These are phyloP conservation scores for Cryptosporidium meleagridis DNA, from an alignment of 169 alveolate species.

Conservation along the genomic window DNA sequence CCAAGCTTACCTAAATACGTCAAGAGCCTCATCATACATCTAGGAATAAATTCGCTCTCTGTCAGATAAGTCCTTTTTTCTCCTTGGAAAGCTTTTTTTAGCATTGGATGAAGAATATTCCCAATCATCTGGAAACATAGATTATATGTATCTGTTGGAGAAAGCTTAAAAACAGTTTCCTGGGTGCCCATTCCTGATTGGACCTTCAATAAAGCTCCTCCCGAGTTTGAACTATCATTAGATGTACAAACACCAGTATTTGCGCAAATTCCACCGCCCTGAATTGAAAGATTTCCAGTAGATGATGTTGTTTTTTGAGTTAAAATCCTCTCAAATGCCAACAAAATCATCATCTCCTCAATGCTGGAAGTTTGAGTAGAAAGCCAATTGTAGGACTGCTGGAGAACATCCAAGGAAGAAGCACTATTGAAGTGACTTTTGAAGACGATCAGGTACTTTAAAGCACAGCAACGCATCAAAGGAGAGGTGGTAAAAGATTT, in stretches of 20 bases:
- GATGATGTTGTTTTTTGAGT: constrained; percentile 11
- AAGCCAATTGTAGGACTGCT: constrained; percentile 59
- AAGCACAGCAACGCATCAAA: constrained; percentile 69
- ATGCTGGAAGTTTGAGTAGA: constrained; percentile 36
- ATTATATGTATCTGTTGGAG: constrained; percentile 8
- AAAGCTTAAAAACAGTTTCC: neutral
- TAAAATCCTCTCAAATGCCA: constrained; percentile 58
- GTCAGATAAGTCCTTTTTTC: constrained; percentile 10
- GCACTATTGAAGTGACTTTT: constrained; percentile 13
- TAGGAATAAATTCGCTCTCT: constrained; percentile 68
- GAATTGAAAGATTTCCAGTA: neutral
- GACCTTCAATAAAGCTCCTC: neutral
- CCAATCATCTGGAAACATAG: constrained; percentile 50
- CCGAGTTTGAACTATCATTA: neutral
- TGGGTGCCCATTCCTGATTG: neutral
- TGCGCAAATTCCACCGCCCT: neutral
- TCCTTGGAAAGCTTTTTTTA: constrained; percentile 17
- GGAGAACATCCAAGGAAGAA: constrained; percentile 32
- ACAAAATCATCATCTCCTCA: constrained; percentile 59
- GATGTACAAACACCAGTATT: neutral
- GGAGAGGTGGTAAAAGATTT: constrained; percentile 32
- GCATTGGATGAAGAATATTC: constrained; percentile 42
- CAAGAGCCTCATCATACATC: constrained; percentile 48
- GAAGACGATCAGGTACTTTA: constrained; percentile 57
- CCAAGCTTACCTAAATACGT: constrained; percentile 32